Conservation (phyloP, 208 protist species). For the Porcisia deanei region DNA sequence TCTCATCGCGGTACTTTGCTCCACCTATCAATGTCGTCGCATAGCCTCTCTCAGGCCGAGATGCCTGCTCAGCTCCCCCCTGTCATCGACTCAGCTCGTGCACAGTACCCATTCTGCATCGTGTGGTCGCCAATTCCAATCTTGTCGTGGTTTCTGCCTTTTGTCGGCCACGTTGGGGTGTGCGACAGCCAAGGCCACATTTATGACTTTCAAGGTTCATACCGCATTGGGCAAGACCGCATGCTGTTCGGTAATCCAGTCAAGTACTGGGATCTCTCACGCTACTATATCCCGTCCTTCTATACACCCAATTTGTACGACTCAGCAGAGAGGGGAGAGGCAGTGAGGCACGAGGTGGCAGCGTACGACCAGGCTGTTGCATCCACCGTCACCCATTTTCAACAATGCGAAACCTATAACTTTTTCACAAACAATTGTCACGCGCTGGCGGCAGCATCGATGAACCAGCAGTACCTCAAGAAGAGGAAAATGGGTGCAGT, state of each 20-base stretch:
- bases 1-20: neutral
- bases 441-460: constrained; percentile 56
- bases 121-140: constrained; percentile 92
- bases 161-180: constrained; percentile 92
- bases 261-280: constrained; percentile 82
- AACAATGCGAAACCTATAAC: constrained; percentile 75
- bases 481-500: constrained; percentile 54
- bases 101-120: constrained; percentile 92
- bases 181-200: constrained; percentile 83
- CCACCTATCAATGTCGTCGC: neutral
- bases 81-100: constrained; percentile 46
- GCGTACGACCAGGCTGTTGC: constrained; percentile 62
- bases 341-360: constrained; percentile 38
- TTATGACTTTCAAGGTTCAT: constrained; percentile 92
- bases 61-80: constrained; percentile 41
- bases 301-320: constrained; percentile 31
- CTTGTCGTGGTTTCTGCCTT: constrained; percentile 89
- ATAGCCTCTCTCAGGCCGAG: neutral
- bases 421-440: constrained; percentile 93
- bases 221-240: constrained; percentile 74
- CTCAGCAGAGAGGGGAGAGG: constrained; percentile 12
- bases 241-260: constrained; percentile 90
- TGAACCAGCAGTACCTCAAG: constrained; percentile 42
- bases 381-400: constrained; percentile 51
- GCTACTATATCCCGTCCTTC: constrained; percentile 58